Conservation (phyloP, 1,284 basidiomycete genomes). For the Cutaneotrichosporon dermatis region DNA sequence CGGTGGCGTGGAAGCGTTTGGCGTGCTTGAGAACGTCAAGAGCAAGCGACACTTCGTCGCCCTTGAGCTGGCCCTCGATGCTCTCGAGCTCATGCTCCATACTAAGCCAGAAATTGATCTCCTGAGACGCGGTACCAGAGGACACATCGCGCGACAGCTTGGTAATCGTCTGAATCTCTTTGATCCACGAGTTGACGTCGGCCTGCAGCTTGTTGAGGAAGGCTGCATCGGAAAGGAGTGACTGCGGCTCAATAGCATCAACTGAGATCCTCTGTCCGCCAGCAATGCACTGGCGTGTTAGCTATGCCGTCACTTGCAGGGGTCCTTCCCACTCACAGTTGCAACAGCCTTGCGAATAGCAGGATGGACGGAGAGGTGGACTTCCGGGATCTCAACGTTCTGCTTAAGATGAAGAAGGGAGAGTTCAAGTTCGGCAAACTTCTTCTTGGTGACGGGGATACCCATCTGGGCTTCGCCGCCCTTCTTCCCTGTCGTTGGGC, state of each 20-base stretch:
- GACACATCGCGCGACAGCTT: conserved; percentile 89
- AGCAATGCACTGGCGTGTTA: conserved; percentile 25
- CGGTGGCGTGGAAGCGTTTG: conserved; percentile 94
- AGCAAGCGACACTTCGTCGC: conserved; percentile 89
- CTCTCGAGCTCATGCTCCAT: conserved; percentile 88
- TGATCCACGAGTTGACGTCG: conserved; percentile 97
- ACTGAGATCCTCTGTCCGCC: conserved; percentile 41
- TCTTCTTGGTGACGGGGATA: conserved; percentile 98
- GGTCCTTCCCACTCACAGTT: conserved; percentile 8
- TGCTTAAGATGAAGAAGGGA: conserved; percentile 94
- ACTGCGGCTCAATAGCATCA: conserved; percentile 44
- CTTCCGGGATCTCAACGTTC: conserved; percentile 98
- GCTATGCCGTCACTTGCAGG: neutral
- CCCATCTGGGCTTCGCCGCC: conserved; percentile 77
- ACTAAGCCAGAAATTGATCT: conserved; percentile 98
- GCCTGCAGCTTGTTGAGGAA: conserved; percentile 92
- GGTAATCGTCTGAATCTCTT: conserved; percentile 94
- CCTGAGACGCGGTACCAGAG: conserved; percentile 93
- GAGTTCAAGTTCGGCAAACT: conserved; percentile 97
- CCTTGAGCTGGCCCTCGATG: conserved; percentile 85
- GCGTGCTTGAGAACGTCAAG: conserved; percentile 94
- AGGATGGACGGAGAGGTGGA: conserved; percentile 86
- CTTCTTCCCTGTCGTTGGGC: conserved; percentile 69
- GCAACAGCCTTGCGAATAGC: conserved; percentile 83
- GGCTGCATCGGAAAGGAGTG: conserved; percentile 69